A percentile compares a stretch with the other conserved stretches of the same genome.
Evolutionary conservation across 306 rosid species (phyloP).

Genomic region (Spatholobus suberectus): DNA sequence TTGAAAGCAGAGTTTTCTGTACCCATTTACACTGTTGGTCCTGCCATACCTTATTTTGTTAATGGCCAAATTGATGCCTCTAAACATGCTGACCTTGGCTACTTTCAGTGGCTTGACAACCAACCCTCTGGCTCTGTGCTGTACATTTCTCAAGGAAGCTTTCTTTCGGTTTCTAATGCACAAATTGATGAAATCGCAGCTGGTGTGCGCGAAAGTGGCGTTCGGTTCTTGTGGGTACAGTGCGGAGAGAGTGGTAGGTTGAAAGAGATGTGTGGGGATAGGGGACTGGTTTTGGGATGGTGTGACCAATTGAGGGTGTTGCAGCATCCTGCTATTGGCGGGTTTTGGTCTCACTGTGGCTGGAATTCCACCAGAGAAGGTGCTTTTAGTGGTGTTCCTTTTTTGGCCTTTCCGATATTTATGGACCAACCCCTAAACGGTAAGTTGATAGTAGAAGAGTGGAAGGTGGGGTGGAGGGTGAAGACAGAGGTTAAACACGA

Average conservation of each 20-base stretch:
- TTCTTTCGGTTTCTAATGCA: slow-evolving; percentile 48
- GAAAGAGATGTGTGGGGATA: slow-evolving; percentile 51
- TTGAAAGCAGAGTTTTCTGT: slow-evolving; percentile 38
- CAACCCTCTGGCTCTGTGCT: slow-evolving; percentile 56
- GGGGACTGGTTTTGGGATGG: slow-evolving; percentile 57
- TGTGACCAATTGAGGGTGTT: slow-evolving; percentile 68
- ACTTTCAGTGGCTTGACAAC: slow-evolving; percentile 52
- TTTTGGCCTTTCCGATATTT: slow-evolving; percentile 51
- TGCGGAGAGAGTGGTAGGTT: slow-evolving; percentile 19
- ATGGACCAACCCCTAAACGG: slow-evolving; percentile 52
- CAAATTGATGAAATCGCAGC: slow-evolving; percentile 56
- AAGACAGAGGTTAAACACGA: slow-evolving; percentile 22
- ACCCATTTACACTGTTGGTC: slow-evolving; percentile 56
- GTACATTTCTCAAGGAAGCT: slow-evolving; percentile 67
- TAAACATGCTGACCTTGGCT: not conserved
- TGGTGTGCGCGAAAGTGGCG: slow-evolving; percentile 47
- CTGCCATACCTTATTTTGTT: slow-evolving; percentile 43
- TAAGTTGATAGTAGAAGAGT: slow-evolving; percentile 56
- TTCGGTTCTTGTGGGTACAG: slow-evolving; percentile 57
- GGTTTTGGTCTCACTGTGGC: slow-evolving; percentile 72
- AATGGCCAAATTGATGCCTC: not conserved
- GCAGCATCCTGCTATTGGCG: slow-evolving; percentile 57
- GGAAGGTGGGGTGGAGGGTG: slow-evolving; percentile 70
- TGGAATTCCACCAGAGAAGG: slow-evolving; percentile 71
- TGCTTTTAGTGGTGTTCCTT: slow-evolving; percentile 58